Evolutionary conservation across 768 basidiomycete species (phyloP).

Genomic region (Amanita phalloides): DNA sequence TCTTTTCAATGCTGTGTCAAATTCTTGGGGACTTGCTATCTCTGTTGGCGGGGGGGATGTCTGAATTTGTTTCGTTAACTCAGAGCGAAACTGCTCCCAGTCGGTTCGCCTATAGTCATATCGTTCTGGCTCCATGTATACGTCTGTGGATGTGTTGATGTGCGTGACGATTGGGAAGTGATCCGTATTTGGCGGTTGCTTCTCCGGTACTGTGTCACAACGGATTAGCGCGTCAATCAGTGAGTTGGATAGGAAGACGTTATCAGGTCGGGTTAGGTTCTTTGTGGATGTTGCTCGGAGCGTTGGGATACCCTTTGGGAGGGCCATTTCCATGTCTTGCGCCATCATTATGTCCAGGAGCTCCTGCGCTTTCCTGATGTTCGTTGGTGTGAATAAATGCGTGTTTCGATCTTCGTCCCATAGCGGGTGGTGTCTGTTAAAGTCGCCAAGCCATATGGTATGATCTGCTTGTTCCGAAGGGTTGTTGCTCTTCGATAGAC

Average conservation of each 20-base stretch:
- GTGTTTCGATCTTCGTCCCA: constrained; percentile 20
- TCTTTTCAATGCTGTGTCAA: neutral
- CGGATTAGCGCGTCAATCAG: neutral
- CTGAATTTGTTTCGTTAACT: too few relatives aligned
- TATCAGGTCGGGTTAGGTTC: neutral
- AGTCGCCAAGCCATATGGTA: constrained; percentile 24
- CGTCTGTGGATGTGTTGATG: neutral
- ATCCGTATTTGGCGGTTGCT: neutral
- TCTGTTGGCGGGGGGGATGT: neutral
- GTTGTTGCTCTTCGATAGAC: neutral
- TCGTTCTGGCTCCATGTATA: too few relatives aligned
- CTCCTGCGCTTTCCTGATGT: neutral
- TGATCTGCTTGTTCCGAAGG: neutral
- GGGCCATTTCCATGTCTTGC: neutral
- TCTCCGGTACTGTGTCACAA: neutral
- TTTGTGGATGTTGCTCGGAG: neutral
- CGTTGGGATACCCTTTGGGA: neutral
- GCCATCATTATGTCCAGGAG: neutral
- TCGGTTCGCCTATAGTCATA: neutral
- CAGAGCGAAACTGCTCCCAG: neutral
- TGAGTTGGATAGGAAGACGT: neutral
- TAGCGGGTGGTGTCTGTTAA: constrained; percentile 28
- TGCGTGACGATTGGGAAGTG: neutral
- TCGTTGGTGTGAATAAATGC: constrained; percentile 12
- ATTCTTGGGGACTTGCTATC: neutral